Evolutionary conservation across 1,284 basidiomycete genomes (phyloP).

Genomic region (Sporisorium scitamineum): DNA sequence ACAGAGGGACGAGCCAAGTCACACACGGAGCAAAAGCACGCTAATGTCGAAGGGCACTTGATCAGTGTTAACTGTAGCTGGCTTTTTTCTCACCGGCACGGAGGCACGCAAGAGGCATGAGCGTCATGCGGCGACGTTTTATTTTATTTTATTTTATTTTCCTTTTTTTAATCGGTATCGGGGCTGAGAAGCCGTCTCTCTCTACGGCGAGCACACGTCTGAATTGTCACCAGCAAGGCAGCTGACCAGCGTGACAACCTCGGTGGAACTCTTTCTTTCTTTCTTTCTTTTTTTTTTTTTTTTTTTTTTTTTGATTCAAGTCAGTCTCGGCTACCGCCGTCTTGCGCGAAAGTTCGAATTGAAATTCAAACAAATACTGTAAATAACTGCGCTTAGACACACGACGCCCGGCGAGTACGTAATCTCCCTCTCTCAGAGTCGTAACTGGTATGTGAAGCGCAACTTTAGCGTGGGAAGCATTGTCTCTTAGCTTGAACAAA

Average conservation of each 20-base stretch:
- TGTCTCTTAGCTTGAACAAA: not conserved
- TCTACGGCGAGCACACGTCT: not conserved
- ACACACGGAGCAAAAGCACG: not conserved
- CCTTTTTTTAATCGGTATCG: not conserved
- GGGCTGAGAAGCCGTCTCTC: not conserved
- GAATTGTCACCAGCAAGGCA: not conserved
- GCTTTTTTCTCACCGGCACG: not conserved
- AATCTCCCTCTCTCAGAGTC: no score
- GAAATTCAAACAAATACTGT: not conserved
- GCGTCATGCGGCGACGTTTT: slow-evolving; percentile 11
- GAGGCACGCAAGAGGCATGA: slow-evolving; percentile 44
- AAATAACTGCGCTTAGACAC: no score
- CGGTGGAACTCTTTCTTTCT: no score
- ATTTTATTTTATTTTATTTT: not conserved
- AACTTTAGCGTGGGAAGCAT: not conserved
- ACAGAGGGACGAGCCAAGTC: slow-evolving; percentile 16
- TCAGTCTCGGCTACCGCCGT: not conserved
- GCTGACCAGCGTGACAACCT: not conserved
- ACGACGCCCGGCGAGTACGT: not conserved
- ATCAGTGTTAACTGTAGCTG: not conserved
- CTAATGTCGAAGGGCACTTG: not conserved
- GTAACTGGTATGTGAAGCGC: not conserved
- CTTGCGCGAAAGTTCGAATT: not conserved
- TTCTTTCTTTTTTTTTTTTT: no score
- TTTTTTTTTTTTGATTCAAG: no score